Base-by-base conservation (phyloP, 1,284 basidiomycete species). In the Rhodotorula sp. region DNA sequence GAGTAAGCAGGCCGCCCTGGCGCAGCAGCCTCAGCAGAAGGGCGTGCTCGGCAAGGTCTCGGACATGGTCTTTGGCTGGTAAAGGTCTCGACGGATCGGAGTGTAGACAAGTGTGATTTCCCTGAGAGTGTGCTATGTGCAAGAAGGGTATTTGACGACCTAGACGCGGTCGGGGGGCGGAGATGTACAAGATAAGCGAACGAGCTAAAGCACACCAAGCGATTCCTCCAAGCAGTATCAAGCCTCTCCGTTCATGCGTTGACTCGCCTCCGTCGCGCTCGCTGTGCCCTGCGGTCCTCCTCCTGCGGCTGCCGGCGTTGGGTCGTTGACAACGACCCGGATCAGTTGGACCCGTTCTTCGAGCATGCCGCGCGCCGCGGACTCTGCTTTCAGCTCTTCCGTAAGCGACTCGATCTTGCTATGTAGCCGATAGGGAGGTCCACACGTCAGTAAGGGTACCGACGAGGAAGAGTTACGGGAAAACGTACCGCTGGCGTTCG, bases 1-100 rank as follows among this genome's bases (percentile, higher is more conserved):
- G 56, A 74, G 70, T 52, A 75, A 67, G 58, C 67, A 76, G 68
- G 70, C 70, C 3, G 73, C 68, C 5, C 45, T 72, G 64, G 59
- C 61, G 56, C 70, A 77, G 57, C 52, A 66, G 58, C 63, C 59
- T 28, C 67, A 72, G 63, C 70, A 72, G 56, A 72, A 72, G 43
- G 76, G 75, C 34, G 69, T 74, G 48, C 54, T 76, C 18, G 77
- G 77, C 10, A 77, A 73, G 45, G 72, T 78, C 23, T 64, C 66
- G 21, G 76, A 78, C 47, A 52, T 74, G 15, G 72, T 78, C 16
- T 78, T 78, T 62, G 77, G 77, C 12, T 78, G 73, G 73, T 75
- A 60, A 31, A 26, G 15, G 43, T 21, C 2, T n/a, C 14, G 6
- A 21, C 31, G 5, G 18, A 28, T 31, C 5, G 16, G 16, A 4